phyloP scores from a whole-genome alignment of 2,329 filamentous ascomycete species.

The Aureobasidium mangrovei region DNA sequence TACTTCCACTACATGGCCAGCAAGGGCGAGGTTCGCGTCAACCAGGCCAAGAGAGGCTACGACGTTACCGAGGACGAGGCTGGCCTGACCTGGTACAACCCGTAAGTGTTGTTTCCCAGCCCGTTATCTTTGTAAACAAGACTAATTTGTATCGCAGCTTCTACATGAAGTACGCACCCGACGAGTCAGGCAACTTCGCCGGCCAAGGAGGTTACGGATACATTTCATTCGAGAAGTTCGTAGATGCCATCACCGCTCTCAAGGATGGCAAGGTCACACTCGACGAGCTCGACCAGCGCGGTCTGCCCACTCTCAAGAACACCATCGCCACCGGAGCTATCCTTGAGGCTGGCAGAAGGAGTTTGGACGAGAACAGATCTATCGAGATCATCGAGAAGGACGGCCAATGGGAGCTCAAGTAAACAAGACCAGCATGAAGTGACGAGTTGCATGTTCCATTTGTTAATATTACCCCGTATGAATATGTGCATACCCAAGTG shows the following conservation, averaged over 20 bases:
- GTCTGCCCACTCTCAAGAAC: constrained; percentile 76
- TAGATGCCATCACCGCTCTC: constrained; percentile 72
- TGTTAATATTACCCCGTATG: not conserved
- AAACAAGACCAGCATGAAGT: constrained; percentile 12
- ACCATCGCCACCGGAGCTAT: constrained; percentile 90
- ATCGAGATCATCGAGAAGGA: constrained; percentile 63
- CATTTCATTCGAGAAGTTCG: constrained; percentile 90
- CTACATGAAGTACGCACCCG: constrained; percentile 68
- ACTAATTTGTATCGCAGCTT: constrained; percentile 12
- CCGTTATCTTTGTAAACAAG: not conserved
- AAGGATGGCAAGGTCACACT: constrained; percentile 66
- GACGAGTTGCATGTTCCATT: not conserved
- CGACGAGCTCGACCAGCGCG: constrained; percentile 68
- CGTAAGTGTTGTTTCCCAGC: constrained; percentile 36
- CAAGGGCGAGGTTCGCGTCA: constrained; percentile 76
- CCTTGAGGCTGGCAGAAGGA: constrained; percentile 73
- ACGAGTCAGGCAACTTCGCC: constrained; percentile 89
- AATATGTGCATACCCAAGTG: not conserved
- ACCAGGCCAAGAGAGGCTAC: constrained; percentile 91
- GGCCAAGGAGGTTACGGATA: constrained; percentile 91
- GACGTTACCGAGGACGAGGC: constrained; percentile 78
- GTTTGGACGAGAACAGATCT: constrained; percentile 72
- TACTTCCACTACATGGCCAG: constrained; percentile 91
- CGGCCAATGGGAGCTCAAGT: constrained; percentile 60
- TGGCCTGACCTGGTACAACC: constrained; percentile 77